These are phyloP conservation scores for Pseudocercospora musae DNA, from an alignment of 2,329 filamentous ascomycete genomes.

Conservation along the genomic window DNA sequence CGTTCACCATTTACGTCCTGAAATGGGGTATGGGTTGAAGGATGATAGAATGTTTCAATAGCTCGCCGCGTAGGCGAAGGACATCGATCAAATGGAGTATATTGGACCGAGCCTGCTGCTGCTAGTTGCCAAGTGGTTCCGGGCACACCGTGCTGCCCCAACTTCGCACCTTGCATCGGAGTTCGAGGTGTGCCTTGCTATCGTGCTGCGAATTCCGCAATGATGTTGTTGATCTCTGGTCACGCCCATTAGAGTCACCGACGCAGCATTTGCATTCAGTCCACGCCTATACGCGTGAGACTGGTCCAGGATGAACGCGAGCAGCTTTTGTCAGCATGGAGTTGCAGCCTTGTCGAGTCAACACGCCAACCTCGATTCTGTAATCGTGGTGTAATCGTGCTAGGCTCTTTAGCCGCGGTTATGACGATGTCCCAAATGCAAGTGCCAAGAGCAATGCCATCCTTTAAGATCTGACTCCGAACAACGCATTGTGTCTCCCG, in stretches of 20 bases:
- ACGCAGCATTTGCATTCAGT: background rate
- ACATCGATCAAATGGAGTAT: background rate
- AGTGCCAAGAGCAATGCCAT: background rate
- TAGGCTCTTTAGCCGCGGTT: background rate
- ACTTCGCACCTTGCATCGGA: background rate
- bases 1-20: slow-evolving; percentile 1
- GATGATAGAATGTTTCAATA: slow-evolving; percentile 14
- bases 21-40: background rate
- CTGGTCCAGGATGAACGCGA: background rate
- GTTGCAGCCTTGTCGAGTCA: background rate
- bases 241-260: background rate
- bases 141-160: background rate
- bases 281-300: background rate
- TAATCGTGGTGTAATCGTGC: background rate
- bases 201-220: background rate
- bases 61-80: slow-evolving; percentile 9
- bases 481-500: background rate
- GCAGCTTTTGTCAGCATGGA: background rate
- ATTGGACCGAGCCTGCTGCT: background rate
- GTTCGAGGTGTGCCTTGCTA: background rate
- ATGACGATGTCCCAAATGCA: background rate
- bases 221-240: background rate
- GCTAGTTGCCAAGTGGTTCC: background rate
- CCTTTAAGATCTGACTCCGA: background rate
- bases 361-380: background rate